Base-by-base conservation (phyloP, 1,284 basidiomycete species). In the Anthracocystis walkeri region DNA sequence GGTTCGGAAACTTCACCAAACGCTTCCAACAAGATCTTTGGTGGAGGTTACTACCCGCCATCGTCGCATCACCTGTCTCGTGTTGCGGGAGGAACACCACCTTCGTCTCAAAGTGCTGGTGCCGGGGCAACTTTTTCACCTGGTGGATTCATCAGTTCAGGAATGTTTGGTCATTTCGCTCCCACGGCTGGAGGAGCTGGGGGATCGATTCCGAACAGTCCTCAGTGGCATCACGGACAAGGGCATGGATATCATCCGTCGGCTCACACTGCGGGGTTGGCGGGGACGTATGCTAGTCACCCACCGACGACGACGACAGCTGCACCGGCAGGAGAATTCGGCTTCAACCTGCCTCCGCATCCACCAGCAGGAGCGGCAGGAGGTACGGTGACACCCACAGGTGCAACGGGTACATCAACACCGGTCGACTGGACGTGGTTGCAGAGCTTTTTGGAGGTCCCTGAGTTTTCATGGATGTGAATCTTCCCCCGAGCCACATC, bases 391-490 rank as follows among this genome's bases (percentile, higher is more conserved):
- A 62, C 63, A 2, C 69, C 65, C 12, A 63, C 61, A 4, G 62
- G 58, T 2, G 65, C 63, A 7, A 75, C 72, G 25, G 71, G 71
- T 7, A 62, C 65, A 2, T 66, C 66, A 5, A 75, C 73, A 2
- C 73, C 73, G 1, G 73, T 75, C 20, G 73, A 75, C 31, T 75
- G 73, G 73, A 71, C 73, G 2, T 75, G 73, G 73, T 49, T 75
- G 60, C 73, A 75, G 61, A 70, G 67, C 64, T 75, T 75, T 50
- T 57, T 75, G 49, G 73, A 75, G 35, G 64, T 75, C 10, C 73
- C 73, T 3, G 73, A 75, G 35, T 75, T 75, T 50, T 66, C 66
- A 1, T 75, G 73, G 73, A 75, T 75, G 73, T 75, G 56, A 35
- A 21, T 7, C 0, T 23, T 11, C 10, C 12, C 7, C 31, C 7